A percentile compares a stretch with the other conserved stretches of the same genome.
Evolutionary conservation across 306 rosid genomes (phyloP).

Genomic region (Fragaria iinumae): DNA sequence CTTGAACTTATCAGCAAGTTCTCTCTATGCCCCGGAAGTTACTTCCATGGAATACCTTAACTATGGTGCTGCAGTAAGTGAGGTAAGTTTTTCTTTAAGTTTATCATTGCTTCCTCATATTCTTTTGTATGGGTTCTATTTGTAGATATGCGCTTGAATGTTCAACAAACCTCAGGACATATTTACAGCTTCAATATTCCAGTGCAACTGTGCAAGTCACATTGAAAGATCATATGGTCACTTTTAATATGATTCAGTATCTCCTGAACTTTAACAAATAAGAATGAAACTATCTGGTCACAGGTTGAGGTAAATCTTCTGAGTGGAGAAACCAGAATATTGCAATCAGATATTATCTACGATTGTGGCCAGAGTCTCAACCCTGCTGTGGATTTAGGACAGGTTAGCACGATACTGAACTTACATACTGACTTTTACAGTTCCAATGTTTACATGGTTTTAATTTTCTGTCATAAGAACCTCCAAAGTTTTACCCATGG

Average conservation of each 20-base stretch:
- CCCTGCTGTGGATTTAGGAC: constrained; percentile 98
- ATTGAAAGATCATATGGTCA: constrained; percentile 3
- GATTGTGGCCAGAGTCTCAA: constrained; percentile 97
- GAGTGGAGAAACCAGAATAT: constrained; percentile 72
- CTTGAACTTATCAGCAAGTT: constrained; percentile 73
- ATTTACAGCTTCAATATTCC: background rate
- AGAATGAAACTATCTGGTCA: constrained; percentile 11
- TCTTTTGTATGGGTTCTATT: constrained; percentile 9
- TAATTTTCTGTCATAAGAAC: background rate
- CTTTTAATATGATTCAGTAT: background rate
- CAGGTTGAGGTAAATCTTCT: constrained; percentile 91
- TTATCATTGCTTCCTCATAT: background rate
- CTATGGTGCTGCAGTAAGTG: constrained; percentile 90
- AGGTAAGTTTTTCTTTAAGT: constrained; percentile 43
- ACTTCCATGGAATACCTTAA: constrained; percentile 51
- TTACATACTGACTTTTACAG: background rate
- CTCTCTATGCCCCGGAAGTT: constrained; percentile 46
- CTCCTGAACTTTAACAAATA: background rate
- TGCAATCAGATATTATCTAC: constrained; percentile 76
- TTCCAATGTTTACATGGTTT: background rate
- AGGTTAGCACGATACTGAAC: constrained; percentile 40
- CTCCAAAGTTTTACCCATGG: background rate
- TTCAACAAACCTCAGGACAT: background rate
- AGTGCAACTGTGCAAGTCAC: constrained; percentile 3
- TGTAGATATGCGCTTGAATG: constrained; percentile 2